Evolutionary conservation across 2,329 filamentous ascomycete genomes (phyloP).

Genomic region (Talaromyces rugulosus): DNA sequence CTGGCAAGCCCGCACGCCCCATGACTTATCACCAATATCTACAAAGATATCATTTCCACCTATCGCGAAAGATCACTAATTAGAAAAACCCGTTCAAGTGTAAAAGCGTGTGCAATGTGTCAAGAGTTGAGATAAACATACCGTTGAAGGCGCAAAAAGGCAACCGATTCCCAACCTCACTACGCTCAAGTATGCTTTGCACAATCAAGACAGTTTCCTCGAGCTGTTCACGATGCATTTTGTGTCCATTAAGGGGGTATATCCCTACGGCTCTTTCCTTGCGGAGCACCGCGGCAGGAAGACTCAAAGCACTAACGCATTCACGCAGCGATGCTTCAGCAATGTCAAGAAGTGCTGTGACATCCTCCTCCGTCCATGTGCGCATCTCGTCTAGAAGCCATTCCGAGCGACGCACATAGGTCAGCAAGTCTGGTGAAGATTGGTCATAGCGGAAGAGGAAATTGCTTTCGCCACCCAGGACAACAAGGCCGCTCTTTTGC

Average conservation of each 20-base stretch:
- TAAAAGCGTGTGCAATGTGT: not conserved
- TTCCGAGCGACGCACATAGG: slow-evolving; percentile 55
- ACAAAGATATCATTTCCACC: slow-evolving; percentile 95
- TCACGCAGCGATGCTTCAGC: slow-evolving; percentile 80
- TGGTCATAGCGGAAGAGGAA: slow-evolving; percentile 81
- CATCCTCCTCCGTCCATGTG: slow-evolving; percentile 58
- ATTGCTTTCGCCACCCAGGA: slow-evolving; percentile 95
- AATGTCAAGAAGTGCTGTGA: slow-evolving; percentile 76
- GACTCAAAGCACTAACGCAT: slow-evolving; percentile 71
- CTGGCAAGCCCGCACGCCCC: slow-evolving; percentile 91
- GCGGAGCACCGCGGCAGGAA: slow-evolving; percentile 75
- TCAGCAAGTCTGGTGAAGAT: slow-evolving; percentile 61
- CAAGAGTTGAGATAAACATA: slow-evolving; percentile 20
- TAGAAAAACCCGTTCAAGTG: not conserved
- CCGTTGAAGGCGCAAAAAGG: slow-evolving; percentile 98
- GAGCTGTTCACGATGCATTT: slow-evolving; percentile 79
- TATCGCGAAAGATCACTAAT: slow-evolving; percentile 17
- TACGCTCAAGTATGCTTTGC: slow-evolving; percentile 86
- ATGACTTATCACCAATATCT: slow-evolving; percentile 96
- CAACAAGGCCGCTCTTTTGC: slow-evolving; percentile 74
- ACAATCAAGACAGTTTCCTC: slow-evolving; percentile 95
- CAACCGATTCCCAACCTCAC: slow-evolving; percentile 61
- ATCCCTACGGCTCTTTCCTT: slow-evolving; percentile 86
- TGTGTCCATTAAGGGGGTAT: slow-evolving; percentile 59
- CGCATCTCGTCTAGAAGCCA: slow-evolving; percentile 59